Conservation (phyloP, 106 monocot species). For the Dioscorea zingiberensis region DNA sequence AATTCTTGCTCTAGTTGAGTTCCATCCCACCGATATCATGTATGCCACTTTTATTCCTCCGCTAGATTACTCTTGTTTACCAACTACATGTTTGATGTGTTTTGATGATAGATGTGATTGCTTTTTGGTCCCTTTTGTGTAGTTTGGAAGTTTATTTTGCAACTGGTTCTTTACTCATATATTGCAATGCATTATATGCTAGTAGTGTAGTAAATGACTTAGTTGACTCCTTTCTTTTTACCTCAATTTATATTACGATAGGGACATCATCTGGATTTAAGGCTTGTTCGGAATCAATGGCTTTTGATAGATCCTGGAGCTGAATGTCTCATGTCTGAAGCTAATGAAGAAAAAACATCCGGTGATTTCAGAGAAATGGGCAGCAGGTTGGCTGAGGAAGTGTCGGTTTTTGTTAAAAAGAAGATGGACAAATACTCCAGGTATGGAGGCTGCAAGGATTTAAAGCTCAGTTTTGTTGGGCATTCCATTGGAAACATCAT, state of each 20-base stretch:
- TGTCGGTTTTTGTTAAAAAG: constrained; percentile 56
- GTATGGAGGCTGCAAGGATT: constrained; percentile 74
- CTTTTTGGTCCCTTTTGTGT: too few relatives aligned
- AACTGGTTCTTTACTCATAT: too few relatives aligned
- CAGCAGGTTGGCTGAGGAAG: constrained; percentile 80
- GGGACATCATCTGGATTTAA: constrained; percentile 95
- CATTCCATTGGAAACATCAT: constrained; percentile 99
- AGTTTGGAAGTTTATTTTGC: too few relatives aligned
- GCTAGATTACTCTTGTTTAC: too few relatives aligned
- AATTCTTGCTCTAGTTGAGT: too few relatives aligned
- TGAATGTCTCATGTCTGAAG: constrained; percentile 93
- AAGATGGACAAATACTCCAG: constrained; percentile 70
- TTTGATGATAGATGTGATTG: too few relatives aligned
- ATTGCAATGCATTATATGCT: too few relatives aligned
- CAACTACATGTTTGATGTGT: too few relatives aligned
- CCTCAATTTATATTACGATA: constrained; percentile 12
- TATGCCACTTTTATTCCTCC: too few relatives aligned
- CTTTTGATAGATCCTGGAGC: constrained; percentile 87
- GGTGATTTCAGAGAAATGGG: constrained; percentile 99
- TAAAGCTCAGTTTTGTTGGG: constrained; percentile 94
- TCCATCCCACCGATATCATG: too few relatives aligned
- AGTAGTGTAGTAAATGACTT: background rate
- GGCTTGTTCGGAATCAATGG: constrained; percentile 95
- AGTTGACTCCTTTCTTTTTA: constrained; percentile 1
- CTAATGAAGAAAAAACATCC: constrained; percentile 94